Evolutionary conservation across 176 grass and related monocot species (phyloP).

Genomic region (maize (Zea mays)): DNA sequence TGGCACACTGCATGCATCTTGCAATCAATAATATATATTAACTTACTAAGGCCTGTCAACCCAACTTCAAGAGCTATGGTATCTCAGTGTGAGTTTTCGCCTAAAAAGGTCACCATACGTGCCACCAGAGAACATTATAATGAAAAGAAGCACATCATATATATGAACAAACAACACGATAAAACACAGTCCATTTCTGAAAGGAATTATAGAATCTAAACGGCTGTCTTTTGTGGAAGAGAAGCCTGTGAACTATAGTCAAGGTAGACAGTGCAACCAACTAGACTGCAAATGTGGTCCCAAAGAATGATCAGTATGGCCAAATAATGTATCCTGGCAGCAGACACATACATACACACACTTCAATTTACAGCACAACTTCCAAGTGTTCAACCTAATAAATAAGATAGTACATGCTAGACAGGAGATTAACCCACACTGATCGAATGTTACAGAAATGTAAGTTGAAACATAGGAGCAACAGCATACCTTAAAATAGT

Average conservation of each 20-base stretch:
- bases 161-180: neutral
- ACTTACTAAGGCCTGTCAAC: neutral
- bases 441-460: slow-evolving; percentile 21
- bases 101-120: slow-evolving; percentile 10
- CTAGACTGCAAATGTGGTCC: slow-evolving; percentile 22
- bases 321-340: slow-evolving; percentile 5
- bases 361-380: slow-evolving; percentile 15
- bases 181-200: neutral
- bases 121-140: slow-evolving; percentile 17
- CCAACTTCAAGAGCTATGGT: neutral
- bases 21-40: neutral
- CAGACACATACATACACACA: neutral
- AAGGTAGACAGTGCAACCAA: slow-evolving; percentile 23
- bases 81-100: neutral
- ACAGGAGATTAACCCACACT: slow-evolving; percentile 10
- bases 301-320: neutral
- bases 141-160: slow-evolving; percentile 10
- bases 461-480: slow-evolving; percentile 16
- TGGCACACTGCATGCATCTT: neutral
- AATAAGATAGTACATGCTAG: slow-evolving; percentile 13
- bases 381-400: slow-evolving; percentile 6
- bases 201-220: neutral
- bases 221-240: neutral
- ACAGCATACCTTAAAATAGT: slow-evolving; percentile 90
- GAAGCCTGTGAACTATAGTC: neutral